Percentiles rank a stretch among this genome's conserved stretches.
phyloP scores from a whole-genome alignment of 2,329 filamentous ascomycete species.

The Monilinia fructigena region DNA sequence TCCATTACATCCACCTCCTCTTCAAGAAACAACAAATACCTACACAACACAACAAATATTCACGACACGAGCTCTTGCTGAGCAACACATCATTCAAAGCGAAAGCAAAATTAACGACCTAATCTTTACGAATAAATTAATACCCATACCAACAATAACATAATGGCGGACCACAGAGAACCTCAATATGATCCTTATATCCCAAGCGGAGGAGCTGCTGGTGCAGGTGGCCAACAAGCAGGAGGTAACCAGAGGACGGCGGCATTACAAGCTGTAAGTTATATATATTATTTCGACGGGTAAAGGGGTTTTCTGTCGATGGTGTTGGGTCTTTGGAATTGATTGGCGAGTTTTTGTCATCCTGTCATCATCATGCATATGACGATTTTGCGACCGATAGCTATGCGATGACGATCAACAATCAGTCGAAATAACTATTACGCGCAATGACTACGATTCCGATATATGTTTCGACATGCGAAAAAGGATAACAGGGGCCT shows the following conservation, averaged over 20 bases:
- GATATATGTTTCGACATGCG: background rate
- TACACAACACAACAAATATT: background rate
- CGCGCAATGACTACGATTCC: background rate
- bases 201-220: conserved; percentile 33
- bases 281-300: conserved; percentile 25
- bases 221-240: conserved; percentile 41
- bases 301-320: conserved; percentile 22
- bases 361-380: conserved; percentile 22
- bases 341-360: conserved; percentile 19
- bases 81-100: background rate
- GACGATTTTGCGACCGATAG: conserved; percentile 15
- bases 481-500: background rate
- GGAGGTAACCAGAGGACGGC: conserved; percentile 60
- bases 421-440: background rate
- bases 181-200: conserved; percentile 41
- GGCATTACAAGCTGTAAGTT: conserved; percentile 79
- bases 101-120: background rate
- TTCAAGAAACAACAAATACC: conserved; percentile 6
- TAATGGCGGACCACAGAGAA: conserved; percentile 37
- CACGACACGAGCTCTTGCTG: conserved; percentile 3
- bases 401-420: conserved; percentile 6
- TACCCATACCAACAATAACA: conserved; percentile 24
- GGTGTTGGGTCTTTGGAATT: conserved; percentile 27
- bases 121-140: conserved; percentile 6
- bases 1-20: conserved; percentile 6